phyloP scores from a whole-genome alignment of 768 basidiomycete species.

The Trametes gibbosa region DNA sequence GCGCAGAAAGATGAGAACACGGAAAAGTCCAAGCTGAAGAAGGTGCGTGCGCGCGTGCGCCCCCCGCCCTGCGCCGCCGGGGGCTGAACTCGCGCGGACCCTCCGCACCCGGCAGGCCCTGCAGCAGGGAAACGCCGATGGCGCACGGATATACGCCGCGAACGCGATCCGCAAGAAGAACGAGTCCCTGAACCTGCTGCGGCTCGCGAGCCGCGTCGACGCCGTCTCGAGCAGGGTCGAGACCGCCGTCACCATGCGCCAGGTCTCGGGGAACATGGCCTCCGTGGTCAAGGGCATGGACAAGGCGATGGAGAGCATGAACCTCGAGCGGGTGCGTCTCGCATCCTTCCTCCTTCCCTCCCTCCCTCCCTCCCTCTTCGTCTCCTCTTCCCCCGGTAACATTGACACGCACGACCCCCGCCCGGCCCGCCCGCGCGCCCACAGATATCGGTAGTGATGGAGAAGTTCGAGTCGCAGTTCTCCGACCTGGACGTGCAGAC shows the following conservation, averaged over 20 bases:
- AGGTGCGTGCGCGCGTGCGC: too few relatives aligned
- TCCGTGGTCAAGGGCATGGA: constrained; percentile 98
- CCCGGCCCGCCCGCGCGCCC: background rate
- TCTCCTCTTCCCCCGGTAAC: background rate
- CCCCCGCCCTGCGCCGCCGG: background rate
- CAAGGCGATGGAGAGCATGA: constrained; percentile 99
- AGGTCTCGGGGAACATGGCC: constrained; percentile 96
- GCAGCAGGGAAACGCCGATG: constrained; percentile 94
- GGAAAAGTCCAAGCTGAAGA: constrained; percentile 91
- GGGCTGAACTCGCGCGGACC: background rate
- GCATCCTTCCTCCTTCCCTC: background rate
- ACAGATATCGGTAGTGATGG: constrained; percentile 98
- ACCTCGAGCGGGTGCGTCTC: constrained; percentile 81
- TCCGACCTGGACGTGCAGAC: constrained; percentile 97
- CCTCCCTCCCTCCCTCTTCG: background rate
- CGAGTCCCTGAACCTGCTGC: constrained; percentile 86
- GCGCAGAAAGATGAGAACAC: constrained; percentile 91
- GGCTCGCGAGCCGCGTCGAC: constrained; percentile 89
- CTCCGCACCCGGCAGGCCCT: constrained; percentile 91
- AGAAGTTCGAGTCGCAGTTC: constrained; percentile 97
- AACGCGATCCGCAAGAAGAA: constrained; percentile 99
- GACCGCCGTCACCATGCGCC: constrained; percentile 97
- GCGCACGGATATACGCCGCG: constrained; percentile 95
- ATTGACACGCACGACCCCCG: too few relatives aligned
- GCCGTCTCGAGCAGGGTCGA: constrained; percentile 96